Evolutionary conservation across 352 stramenopile genomes (phyloP).

Genomic region (Blastocystis sp.): DNA sequence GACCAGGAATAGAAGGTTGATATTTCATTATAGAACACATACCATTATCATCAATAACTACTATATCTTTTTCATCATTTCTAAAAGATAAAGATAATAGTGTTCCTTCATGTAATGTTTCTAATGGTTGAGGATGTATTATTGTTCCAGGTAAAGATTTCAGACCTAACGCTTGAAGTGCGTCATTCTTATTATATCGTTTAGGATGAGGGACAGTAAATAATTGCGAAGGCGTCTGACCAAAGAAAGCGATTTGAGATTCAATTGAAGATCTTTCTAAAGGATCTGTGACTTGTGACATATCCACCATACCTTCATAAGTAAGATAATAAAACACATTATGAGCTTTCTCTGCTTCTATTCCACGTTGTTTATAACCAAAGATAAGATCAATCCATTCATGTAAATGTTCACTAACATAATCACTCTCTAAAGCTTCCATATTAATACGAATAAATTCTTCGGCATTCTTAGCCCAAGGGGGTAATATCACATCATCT

Average conservation of each 20-base stretch:
- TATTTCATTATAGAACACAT: conserved; percentile 14
- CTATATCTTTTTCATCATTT: conserved; percentile 19
- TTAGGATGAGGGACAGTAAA: conserved; percentile 61
- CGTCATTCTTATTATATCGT: conserved; percentile 37
- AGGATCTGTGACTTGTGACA: conserved; percentile 73
- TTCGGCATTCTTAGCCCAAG: conserved; percentile 66
- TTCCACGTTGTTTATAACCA: conserved; percentile 77
- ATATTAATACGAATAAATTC: conserved; percentile 84
- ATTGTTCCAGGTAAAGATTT: conserved; percentile 34
- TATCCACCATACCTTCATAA: conserved; percentile 88
- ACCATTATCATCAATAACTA: conserved; percentile 9
- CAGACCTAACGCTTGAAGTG: conserved; percentile 18
- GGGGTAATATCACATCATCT: conserved; percentile 73
- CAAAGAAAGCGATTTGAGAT: conserved; percentile 72
- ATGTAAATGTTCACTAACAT: conserved; percentile 86
- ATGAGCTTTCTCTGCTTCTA: conserved; percentile 63
- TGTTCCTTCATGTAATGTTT: background rate
- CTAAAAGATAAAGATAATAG: conserved; percentile 3
- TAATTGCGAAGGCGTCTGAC: conserved; percentile 74
- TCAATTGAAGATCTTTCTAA: conserved; percentile 79
- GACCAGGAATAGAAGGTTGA: conserved; percentile 4
- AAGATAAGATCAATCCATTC: conserved; percentile 98
- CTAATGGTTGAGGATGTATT: conserved; percentile 18
- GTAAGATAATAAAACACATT: conserved; percentile 96
- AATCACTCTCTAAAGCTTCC: conserved; percentile 85